Percentiles rank a stretch among this genome's conserved stretches.
These are phyloP conservation scores for Petunia secreta DNA, from an alignment of 257 asterid genomes.

Conservation along the genomic window DNA sequence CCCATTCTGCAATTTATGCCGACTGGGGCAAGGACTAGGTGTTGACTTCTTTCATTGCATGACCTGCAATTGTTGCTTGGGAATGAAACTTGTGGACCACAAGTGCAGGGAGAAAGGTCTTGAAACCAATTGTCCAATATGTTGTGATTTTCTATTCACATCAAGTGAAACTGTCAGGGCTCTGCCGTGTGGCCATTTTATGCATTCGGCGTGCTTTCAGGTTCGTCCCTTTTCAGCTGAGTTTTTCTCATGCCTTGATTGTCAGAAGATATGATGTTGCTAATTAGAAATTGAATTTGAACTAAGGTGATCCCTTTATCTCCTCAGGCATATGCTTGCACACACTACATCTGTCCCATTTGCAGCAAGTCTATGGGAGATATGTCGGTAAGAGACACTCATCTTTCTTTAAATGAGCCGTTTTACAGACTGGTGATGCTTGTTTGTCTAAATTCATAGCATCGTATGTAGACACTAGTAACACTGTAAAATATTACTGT, in stretches of 20 bases:
- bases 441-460: conserved; percentile 9
- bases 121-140: conserved; percentile 93
- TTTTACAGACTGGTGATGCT: neutral
- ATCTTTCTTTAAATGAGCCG: conserved; percentile 6
- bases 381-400: conserved; percentile 81
- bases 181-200: conserved; percentile 97
- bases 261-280: conserved; percentile 3
- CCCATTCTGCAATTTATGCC: conserved; percentile 96
- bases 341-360: conserved; percentile 89
- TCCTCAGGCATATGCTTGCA: conserved; percentile 90
- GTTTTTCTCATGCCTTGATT: neutral
- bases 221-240: conserved; percentile 34
- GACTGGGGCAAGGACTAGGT: conserved; percentile 94
- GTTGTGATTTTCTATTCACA: conserved; percentile 92
- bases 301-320: conserved; percentile 19
- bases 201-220: conserved; percentile 99
- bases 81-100: conserved; percentile 76
- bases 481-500: neutral
- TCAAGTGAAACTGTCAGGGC: conserved; percentile 89
- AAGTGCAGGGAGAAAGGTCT: conserved; percentile 96
- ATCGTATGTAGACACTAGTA: neutral
- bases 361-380: conserved; percentile 99
- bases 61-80: conserved; percentile 95
- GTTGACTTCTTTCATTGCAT: conserved; percentile 91
- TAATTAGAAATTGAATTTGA: conserved; percentile 3